These are phyloP conservation scores for Rhodosporidiobolus sp. DNA, from an alignment of 768 basidiomycete genomes.

Conservation along the genomic window DNA sequence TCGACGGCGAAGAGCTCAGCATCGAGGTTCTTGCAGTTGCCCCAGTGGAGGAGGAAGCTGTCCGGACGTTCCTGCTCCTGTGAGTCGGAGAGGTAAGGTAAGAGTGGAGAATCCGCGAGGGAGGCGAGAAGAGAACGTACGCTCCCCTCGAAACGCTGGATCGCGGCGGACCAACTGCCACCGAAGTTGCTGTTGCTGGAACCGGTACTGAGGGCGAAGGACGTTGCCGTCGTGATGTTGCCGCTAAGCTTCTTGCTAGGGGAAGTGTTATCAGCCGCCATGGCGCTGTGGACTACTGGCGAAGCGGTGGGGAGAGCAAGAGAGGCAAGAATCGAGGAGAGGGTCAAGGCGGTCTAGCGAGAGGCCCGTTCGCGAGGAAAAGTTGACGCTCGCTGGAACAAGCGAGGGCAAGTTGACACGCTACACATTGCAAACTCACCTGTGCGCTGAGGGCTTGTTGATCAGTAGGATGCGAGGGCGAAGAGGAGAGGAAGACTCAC, in stretches of 20 bases:
- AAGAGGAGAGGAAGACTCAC: no score
- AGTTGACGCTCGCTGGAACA: no score
- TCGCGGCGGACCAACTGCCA: not conserved
- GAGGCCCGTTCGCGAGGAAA: no score
- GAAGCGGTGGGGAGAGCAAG: no score
- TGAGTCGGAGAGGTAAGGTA: not conserved
- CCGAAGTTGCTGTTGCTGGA: not conserved
- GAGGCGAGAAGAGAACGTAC: not conserved
- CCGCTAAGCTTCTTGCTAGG: not conserved
- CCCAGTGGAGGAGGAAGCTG: not conserved
- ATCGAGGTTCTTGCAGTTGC: not conserved
- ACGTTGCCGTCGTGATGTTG: not conserved
- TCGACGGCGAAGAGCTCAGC: not conserved
- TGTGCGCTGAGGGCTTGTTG: no score
- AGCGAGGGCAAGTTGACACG: no score
- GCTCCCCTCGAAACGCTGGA: not conserved
- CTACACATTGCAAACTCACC: no score
- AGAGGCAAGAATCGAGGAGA: no score
- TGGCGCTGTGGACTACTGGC: no score
- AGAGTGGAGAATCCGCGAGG: not conserved
- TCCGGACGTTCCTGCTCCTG: not conserved
- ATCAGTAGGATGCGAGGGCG: no score
- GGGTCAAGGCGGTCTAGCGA: no score
- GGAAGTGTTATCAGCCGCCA: no score
- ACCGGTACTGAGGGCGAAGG: not conserved